Evolutionary conservation across 2,329 filamentous ascomycete genomes (phyloP).

Genomic region (Arachnomyces sp.): DNA sequence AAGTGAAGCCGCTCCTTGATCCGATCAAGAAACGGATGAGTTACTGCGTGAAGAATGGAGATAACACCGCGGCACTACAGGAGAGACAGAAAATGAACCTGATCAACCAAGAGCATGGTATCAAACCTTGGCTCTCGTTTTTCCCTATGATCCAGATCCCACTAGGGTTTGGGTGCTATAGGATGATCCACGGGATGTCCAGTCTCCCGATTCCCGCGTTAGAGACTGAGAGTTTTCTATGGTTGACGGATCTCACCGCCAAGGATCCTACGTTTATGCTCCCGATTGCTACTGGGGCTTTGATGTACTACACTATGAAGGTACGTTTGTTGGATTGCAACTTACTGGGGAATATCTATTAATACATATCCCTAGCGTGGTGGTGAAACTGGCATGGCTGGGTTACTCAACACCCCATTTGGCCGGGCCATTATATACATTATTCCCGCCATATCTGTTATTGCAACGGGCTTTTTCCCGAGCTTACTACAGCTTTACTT

Average conservation of each 20-base stretch:
- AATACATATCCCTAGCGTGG: conserved; percentile 25
- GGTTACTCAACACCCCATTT: conserved; percentile 21
- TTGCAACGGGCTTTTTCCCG: conserved; percentile 48
- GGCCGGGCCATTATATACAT: conserved; percentile 30
- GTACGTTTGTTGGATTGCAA: conserved; percentile 33
- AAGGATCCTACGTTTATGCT: conserved; percentile 71
- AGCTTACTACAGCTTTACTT: conserved; percentile 58
- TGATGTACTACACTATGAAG: conserved; percentile 52
- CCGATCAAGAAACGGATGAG: conserved; percentile 52
- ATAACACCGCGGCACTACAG: conserved; percentile 42
- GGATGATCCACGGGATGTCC: conserved; percentile 65
- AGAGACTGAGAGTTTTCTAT: conserved; percentile 60
- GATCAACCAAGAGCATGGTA: conserved; percentile 48
- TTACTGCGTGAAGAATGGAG: conserved; percentile 31
- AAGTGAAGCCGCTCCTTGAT: conserved; percentile 49
- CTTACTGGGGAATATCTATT: neutral
- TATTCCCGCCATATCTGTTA: conserved; percentile 46
- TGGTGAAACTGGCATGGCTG: conserved; percentile 27
- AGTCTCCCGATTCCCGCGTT: conserved; percentile 72
- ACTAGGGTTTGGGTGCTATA: conserved; percentile 73
- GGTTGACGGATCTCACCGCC: conserved; percentile 70
- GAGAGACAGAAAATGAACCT: conserved; percentile 40
- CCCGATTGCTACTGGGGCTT: conserved; percentile 51
- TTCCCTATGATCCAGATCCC: conserved; percentile 57
- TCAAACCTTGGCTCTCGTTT: conserved; percentile 44